These are phyloP conservation scores for Thielaviopsis euricoi DNA, from an alignment of 2,329 filamentous ascomycete genomes.

Conservation along the genomic window DNA sequence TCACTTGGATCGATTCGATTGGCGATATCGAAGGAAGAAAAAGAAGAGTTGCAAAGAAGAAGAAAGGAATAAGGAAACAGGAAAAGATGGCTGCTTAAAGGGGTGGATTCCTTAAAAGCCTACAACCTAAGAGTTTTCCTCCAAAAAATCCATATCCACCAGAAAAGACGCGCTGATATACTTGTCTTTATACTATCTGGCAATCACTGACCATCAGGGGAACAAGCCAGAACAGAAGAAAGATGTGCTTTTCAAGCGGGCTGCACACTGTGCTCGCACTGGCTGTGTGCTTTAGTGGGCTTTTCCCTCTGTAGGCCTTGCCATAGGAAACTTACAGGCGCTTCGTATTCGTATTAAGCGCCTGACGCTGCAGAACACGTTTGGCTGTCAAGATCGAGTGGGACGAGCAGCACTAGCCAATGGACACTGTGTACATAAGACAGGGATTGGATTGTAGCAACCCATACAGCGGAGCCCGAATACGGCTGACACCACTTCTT, in stretches of 20 bases:
- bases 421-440: slow-evolving; percentile 3
- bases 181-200: not conserved
- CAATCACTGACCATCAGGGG: not conserved
- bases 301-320: not conserved
- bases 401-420: not conserved
- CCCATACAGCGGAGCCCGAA: slow-evolving; percentile 10
- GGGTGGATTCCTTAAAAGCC: not conserved
- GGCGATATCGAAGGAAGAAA: not conserved
- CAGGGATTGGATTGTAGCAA: not conserved
- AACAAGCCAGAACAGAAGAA: not conserved
- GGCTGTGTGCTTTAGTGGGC: not conserved
- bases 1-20: not conserved
- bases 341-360: slow-evolving; percentile 12
- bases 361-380: not conserved
- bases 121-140: not conserved
- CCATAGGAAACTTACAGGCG: not conserved
- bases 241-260: not conserved
- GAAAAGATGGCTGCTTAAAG: not conserved
- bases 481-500: slow-evolving; percentile 11
- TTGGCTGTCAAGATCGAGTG: not conserved
- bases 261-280: not conserved
- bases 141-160: not conserved
- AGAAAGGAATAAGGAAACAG: not conserved
- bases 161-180: not conserved
- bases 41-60: not conserved